Conservation (phyloP, 768 basidiomycete species). For the Tremella mesenterica region DNA sequence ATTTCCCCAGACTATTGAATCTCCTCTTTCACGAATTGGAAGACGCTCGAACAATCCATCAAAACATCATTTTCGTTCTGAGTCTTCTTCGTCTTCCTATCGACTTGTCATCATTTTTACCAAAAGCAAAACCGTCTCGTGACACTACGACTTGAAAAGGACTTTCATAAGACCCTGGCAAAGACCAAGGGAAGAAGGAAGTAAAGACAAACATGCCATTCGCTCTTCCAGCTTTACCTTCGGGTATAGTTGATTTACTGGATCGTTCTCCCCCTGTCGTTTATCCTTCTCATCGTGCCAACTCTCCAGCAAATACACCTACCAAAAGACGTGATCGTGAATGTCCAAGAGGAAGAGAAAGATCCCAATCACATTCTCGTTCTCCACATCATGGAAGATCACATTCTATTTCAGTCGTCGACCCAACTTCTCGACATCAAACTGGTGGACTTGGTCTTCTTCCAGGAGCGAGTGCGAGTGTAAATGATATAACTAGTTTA, state of each 20-base stretch:
- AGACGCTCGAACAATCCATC: no score
- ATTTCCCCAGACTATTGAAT: no score
- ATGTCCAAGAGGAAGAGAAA: no score
- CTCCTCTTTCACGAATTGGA: no score
- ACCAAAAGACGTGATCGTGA: neutral
- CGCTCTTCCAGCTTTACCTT: constrained; percentile 4
- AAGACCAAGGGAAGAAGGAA: neutral
- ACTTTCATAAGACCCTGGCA: neutral
- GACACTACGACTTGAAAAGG: no score
- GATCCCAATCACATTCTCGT: neutral
- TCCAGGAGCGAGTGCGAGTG: neutral
- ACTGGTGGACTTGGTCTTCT: neutral
- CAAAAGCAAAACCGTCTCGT: no score
- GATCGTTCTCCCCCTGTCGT: constrained; percentile 10
- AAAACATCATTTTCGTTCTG: neutral
- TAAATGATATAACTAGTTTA: neutral
- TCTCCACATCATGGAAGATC: neutral
- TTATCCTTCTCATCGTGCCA: constrained; percentile 7
- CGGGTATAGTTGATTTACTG: constrained; percentile 1
- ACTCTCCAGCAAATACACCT: neutral
- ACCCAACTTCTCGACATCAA: neutral
- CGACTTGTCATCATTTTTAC: neutral
- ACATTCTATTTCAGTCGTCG: neutral
- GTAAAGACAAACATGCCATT: no score
- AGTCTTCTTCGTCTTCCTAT: neutral